Conservation (phyloP, 495 filamentous ascomycete genomes). For the Penicillium turbatum region DNA sequence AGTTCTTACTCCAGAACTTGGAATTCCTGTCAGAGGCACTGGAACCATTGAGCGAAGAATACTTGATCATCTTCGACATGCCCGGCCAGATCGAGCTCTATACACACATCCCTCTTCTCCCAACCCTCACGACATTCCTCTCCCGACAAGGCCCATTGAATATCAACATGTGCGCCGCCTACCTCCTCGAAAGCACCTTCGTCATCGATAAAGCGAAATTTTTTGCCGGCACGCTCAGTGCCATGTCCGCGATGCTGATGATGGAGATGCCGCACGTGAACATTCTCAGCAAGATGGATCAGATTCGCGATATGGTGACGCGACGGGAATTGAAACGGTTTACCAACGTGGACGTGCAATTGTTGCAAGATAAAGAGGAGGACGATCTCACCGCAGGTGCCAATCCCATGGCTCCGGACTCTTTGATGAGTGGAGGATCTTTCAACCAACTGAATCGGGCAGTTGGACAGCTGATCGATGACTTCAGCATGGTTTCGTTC, state of each 20-base stretch:
- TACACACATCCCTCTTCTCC: constrained; percentile 91
- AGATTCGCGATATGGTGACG: constrained; percentile 76
- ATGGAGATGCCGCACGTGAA: constrained; percentile 94
- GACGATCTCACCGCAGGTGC: constrained; percentile 32
- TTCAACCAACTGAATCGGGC: constrained; percentile 78
- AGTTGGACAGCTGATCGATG: constrained; percentile 86
- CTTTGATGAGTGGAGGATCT: constrained; percentile 71
- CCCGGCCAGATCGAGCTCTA: constrained; percentile 98
- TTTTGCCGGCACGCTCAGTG: constrained; percentile 90
- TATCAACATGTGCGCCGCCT: constrained; percentile 89
- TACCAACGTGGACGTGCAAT: constrained; percentile 70
- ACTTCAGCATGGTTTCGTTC: constrained; percentile 96
- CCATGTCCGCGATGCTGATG: constrained; percentile 99
- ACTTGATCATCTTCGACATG: constrained; percentile 96
- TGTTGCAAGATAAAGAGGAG: constrained; percentile 65
- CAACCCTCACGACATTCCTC: constrained; percentile 77
- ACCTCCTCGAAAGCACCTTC: constrained; percentile 92
- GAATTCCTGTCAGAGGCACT: constrained; percentile 88
- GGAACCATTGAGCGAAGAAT: constrained; percentile 86
- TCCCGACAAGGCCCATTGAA: constrained; percentile 75
- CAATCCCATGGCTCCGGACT: constrained; percentile 57
- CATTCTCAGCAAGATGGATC: constrained; percentile 94
- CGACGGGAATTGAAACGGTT: constrained; percentile 84
- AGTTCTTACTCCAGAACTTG: constrained; percentile 88
- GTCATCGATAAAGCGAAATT: constrained; percentile 93